phyloP scores from a whole-genome alignment of 306 rosid genomes.

The Cucurbita pepo region DNA sequence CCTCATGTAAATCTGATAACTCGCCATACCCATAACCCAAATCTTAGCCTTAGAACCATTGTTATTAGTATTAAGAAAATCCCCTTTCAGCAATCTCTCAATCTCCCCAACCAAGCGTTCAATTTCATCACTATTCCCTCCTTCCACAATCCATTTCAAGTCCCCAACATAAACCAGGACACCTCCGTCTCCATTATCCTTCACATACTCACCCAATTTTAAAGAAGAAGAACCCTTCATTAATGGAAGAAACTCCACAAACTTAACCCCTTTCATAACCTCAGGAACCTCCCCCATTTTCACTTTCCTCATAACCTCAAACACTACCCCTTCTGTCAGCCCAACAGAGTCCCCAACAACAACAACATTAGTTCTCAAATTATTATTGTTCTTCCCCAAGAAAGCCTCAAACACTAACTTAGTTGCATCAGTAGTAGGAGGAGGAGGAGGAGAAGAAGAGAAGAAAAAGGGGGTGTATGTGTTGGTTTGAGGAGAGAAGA shows the following conservation, averaged over 20 bases:
- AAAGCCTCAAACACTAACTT: not conserved
- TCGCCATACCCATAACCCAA: constrained; percentile 4
- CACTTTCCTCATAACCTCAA: not conserved
- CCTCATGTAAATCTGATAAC: constrained; percentile 5
- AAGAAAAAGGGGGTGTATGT: not conserved
- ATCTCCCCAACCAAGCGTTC: not conserved
- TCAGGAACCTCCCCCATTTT: constrained; percentile 2
- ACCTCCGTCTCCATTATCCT: not conserved
- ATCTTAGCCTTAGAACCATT: not conserved
- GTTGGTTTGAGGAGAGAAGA: too few species aligned
- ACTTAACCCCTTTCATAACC: not conserved
- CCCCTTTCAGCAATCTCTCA: not conserved
- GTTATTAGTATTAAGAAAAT: not conserved
- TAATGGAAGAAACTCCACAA: not conserved
- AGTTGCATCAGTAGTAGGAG: not conserved
- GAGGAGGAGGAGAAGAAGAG: not conserved
- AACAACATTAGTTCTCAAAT: not conserved
- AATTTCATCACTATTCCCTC: not conserved
- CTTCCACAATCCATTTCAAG: constrained; percentile 3
- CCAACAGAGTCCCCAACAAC: not conserved
- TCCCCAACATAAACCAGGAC: constrained; percentile 8
- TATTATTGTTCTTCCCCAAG: not conserved
- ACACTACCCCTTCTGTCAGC: not conserved
- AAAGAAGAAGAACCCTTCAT: not conserved
- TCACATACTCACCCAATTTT: not conserved